Evolutionary conservation across 345 rosid species (phyloP), one percentile per base, ranked within the genome.

Genomic region (Gossypium rotundifolium): DNA sequence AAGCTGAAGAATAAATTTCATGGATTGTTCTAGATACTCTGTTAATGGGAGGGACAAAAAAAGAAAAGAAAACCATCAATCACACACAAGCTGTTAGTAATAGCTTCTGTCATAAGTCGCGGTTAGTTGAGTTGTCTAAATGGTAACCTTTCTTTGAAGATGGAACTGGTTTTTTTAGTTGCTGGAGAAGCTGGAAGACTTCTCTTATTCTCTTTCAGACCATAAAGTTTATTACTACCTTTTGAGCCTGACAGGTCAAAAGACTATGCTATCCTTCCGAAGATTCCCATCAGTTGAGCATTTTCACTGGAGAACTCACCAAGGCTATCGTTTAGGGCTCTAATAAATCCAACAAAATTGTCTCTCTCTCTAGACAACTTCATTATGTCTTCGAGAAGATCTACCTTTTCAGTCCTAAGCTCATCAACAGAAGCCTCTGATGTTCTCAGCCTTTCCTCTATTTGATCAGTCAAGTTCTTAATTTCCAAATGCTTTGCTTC

Each of bases 141-240:
- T 54, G 98, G 98, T 60, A 91, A 86, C 79, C 98, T 84, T 70
- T 83, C 96, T 65, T 88, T 90, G 12, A 53, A 18, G 54, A n/a
- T 53, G 58, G 71, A 80, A 64, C 74, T 87, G 17, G 73, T 61
- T 54, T 71, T 45, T 78, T 83, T 23, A 0, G 71, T 23, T 66
- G 40, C 55, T 14, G 49, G 84, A 58, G 90, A 82, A 71, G 68
- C 71, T 75, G 65, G 17, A 22, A 65, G 61, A 60, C 70, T 22
- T 51, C 57, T 70, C 7, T 40, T 63, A 62, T 84, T 83, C 75
- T 83, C 87, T 78, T 87, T 85, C 25, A 71, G 82, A 71, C 75
- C 76, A 75, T 72, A 59, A 59, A 78, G 69, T 75, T 83, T 81
- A 46, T 29, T 74, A 66, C 49, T 70, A 29, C 59, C 71, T 55